Percentiles rank a stretch among this genome's conserved stretches.
Conservation (phyloP, 1,284 basidiomycete species). For the Puccinia coronata region DNA sequence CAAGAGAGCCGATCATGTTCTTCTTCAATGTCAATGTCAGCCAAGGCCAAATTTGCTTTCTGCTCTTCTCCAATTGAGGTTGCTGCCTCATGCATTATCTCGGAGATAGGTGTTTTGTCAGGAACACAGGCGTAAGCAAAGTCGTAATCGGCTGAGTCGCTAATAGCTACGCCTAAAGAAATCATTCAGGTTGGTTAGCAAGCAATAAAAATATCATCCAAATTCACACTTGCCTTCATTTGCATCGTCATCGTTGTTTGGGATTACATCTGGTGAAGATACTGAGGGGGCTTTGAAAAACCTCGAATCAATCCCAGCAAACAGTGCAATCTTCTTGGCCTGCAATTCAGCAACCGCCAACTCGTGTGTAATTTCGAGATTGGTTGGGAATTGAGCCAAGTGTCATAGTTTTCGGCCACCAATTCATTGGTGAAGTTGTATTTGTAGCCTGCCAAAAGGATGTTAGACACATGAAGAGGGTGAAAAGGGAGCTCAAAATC, state of each 20-base stretch:
- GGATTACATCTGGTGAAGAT: no score
- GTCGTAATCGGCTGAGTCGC: not conserved
- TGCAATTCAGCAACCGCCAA: constrained; percentile 11
- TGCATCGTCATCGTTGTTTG: not conserved
- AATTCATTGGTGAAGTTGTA: constrained; percentile 26
- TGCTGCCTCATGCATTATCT: constrained; percentile 10
- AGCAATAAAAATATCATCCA: not conserved
- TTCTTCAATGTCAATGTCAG: not conserved
- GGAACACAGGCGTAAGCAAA: constrained; percentile 5
- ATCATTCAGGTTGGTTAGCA: not conserved
- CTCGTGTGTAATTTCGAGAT: constrained; percentile 2
- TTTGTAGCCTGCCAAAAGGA: not conserved
- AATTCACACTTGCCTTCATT: not conserved
- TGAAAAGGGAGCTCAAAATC: no score
- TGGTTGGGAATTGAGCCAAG: constrained; percentile 12
- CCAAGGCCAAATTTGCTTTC: no score
- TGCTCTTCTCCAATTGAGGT: not conserved
- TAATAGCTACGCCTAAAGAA: constrained; percentile 11
- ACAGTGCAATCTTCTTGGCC: constrained; percentile 8
- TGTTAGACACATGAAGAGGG: not conserved
- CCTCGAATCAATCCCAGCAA: not conserved
- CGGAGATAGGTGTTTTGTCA: not conserved
- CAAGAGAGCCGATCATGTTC: not conserved
- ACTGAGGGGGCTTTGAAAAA: no score
- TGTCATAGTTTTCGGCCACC: constrained; percentile 16